A percentile compares a stretch with the other conserved stretches of the same genome.
phyloP scores from a whole-genome alignment of 1,284 basidiomycete species.

The Meira miltonrushii region DNA sequence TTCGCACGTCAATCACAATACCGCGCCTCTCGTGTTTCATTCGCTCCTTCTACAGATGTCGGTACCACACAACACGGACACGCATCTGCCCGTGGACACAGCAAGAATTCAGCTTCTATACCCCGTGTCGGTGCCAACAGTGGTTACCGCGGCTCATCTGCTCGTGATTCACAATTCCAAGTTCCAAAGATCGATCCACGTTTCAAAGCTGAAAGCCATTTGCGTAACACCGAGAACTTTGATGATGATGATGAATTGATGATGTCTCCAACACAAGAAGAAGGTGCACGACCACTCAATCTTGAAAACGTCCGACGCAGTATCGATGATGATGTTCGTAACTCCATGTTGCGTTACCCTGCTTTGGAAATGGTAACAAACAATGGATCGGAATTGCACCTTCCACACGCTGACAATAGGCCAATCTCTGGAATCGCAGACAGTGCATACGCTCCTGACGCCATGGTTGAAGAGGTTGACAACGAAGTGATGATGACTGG shows the following conservation, averaged over 20 bases:
- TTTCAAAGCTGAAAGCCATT: conserved; percentile 25
- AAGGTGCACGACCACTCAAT: conserved; percentile 23
- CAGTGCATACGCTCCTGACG: conserved; percentile 8
- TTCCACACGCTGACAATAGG: conserved; percentile 14
- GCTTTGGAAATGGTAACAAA: conserved; percentile 33
- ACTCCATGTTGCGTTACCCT: conserved; percentile 42
- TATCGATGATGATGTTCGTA: conserved; percentile 22
- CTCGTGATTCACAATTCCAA: conserved; percentile 23
- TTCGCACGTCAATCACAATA: conserved; percentile 7
- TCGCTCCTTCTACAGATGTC: conserved; percentile 35
- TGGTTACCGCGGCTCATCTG: conserved; percentile 1
- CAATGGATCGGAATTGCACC: conserved; percentile 19
- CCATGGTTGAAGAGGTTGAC: conserved; percentile 1
- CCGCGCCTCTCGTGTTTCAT: conserved; percentile 23
- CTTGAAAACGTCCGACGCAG: conserved; percentile 6
- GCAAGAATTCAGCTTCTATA: conserved; percentile 18
- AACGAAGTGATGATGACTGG: not conserved
- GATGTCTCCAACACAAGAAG: not conserved
- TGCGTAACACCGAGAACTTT: conserved; percentile 16
- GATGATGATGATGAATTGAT: conserved; percentile 11
- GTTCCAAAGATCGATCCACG: conserved; percentile 38
- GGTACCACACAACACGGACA: conserved; percentile 34
- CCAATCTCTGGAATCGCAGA: conserved; percentile 15
- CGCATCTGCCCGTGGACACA: conserved; percentile 9
- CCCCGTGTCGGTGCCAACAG: conserved; percentile 16